phyloP scores from a whole-genome alignment of 1,284 basidiomycete species.

The Boletus calvinii region DNA sequence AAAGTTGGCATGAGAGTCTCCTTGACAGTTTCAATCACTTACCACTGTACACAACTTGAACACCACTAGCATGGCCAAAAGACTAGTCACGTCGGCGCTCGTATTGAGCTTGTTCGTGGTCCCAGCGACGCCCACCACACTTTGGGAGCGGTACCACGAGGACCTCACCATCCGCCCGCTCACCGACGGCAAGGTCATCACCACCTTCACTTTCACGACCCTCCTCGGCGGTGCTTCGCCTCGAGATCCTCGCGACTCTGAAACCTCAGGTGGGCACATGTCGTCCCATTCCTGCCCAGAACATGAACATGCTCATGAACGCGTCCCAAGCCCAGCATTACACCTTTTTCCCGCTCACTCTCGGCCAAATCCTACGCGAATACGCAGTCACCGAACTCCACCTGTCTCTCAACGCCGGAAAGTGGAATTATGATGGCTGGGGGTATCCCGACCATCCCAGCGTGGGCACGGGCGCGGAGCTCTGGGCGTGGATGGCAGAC shows the following conservation, averaged over 20 bases:
- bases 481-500: constrained; percentile 87
- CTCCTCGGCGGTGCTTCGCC: constrained; percentile 54
- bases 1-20: too few relatives aligned
- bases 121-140: neutral
- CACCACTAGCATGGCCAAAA: constrained; percentile 6
- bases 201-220: constrained; percentile 83
- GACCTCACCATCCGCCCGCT: constrained; percentile 72
- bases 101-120: constrained; percentile 12
- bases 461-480: constrained; percentile 83
- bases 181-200: constrained; percentile 79
- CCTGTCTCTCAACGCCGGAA: constrained; percentile 84
- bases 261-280: constrained; percentile 41
- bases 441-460: constrained; percentile 75
- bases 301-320: neutral
- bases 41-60: neutral
- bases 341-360: constrained; percentile 77
- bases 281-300: neutral
- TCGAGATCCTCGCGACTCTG: constrained; percentile 50
- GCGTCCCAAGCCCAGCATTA: constrained; percentile 68
- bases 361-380: constrained; percentile 84
- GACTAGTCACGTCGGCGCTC: constrained; percentile 6
- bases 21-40: too few relatives aligned
- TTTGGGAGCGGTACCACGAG: constrained; percentile 62
- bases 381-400: constrained; percentile 86
- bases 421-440: constrained; percentile 89